These are phyloP conservation scores for Solanum tarijense DNA, from an alignment of 257 asterid species.

Conservation along the genomic window DNA sequence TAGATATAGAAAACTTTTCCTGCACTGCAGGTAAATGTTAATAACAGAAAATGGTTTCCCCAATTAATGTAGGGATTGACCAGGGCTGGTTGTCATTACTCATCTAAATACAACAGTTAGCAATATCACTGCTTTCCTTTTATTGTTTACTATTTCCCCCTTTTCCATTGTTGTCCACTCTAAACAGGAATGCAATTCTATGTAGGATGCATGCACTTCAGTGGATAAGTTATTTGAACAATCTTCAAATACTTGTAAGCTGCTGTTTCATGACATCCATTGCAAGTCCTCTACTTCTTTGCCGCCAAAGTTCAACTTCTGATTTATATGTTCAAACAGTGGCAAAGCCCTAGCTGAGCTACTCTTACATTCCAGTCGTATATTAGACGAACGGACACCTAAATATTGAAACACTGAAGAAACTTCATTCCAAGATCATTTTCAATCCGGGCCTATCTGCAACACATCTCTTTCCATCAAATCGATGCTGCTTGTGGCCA, in stretches of 20 bases:
- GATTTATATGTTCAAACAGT: background rate
- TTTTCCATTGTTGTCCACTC: background rate
- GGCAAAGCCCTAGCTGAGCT: background rate
- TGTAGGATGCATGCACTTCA: background rate
- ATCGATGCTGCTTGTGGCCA: slow-evolving; percentile 47
- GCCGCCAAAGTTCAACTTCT: slow-evolving; percentile 28
- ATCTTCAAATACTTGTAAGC: background rate
- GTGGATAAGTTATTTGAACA: background rate
- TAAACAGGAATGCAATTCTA: background rate
- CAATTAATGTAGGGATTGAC: background rate
- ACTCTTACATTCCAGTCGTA: slow-evolving; percentile 6
- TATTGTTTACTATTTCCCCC: background rate
- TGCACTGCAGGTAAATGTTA: background rate
- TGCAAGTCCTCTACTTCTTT: slow-evolving; percentile 12
- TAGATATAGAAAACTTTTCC: background rate
- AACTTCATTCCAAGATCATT: slow-evolving; percentile 44
- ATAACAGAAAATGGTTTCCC: background rate
- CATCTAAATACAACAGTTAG: background rate
- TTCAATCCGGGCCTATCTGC: slow-evolving; percentile 25
- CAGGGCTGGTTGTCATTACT: background rate
- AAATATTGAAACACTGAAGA: slow-evolving; percentile 33
- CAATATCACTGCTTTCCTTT: background rate
- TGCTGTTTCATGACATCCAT: background rate
- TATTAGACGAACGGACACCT: slow-evolving; percentile 35
- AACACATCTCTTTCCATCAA: slow-evolving; percentile 51